These are phyloP conservation scores for Gaeumannomyces tritici DNA, from an alignment of 2,329 filamentous ascomycete genomes.

Conservation along the genomic window DNA sequence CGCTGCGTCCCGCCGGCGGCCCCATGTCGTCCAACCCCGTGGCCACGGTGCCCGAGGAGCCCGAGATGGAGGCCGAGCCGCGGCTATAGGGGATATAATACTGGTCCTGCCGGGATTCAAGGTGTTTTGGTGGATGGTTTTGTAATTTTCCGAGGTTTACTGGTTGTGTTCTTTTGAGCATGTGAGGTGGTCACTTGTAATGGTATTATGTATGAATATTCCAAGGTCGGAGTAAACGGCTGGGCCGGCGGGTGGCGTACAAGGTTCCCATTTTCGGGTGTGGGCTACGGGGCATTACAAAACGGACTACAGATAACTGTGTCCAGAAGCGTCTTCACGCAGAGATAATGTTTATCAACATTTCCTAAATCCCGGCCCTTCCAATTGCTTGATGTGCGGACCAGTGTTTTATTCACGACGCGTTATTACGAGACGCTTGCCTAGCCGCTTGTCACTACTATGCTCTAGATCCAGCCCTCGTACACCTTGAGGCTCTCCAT, in stretches of 20 bases:
- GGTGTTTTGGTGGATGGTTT: too few relatives aligned
- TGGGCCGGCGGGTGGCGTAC: neutral
- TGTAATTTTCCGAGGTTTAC: neutral
- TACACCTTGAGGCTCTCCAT: slow-evolving; percentile 23
- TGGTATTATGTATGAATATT: neutral
- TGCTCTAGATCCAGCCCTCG: neutral
- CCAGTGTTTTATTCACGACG: too few relatives aligned
- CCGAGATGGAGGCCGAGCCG: too few relatives aligned
- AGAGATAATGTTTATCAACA: neutral
- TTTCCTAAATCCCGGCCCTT: neutral
- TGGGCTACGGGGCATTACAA: neutral
- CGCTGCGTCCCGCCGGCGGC: neutral
- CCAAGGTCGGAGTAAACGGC: neutral
- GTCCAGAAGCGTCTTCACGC: neutral
- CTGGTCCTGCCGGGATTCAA: neutral
- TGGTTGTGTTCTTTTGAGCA: neutral
- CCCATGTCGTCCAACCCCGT: slow-evolving; percentile 7
- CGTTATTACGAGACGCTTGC: neutral
- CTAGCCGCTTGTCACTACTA: too few relatives aligned
- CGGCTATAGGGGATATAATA: neutral
- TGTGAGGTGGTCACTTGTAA: neutral
- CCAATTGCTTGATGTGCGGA: too few relatives aligned
- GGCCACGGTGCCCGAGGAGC: neutral
- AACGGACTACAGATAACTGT: neutral
- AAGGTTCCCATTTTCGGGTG: neutral